phyloP scores from a whole-genome alignment of 2,329 filamentous ascomycete genomes.

The Colletotrichum sp. region DNA sequence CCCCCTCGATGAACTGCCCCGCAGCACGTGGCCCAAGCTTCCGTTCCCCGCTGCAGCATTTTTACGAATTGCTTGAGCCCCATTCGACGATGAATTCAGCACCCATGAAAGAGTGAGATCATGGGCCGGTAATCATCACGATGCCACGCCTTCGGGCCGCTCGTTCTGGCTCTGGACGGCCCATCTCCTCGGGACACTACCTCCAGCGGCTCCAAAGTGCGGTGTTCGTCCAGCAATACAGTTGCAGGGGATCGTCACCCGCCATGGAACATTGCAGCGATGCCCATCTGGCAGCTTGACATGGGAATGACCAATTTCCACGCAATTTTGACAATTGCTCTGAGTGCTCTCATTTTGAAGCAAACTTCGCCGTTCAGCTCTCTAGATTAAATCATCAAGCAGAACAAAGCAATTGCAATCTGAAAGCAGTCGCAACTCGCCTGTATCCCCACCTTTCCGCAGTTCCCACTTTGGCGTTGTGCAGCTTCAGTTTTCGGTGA shows the following conservation, averaged over 20 bases:
- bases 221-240: neutral
- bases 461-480: neutral
- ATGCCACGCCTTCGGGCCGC: neutral
- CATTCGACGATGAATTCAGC: neutral
- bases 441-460: too few species aligned
- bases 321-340: neutral
- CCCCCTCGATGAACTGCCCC: neutral
- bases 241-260: neutral
- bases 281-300: neutral
- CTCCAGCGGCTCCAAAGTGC: neutral
- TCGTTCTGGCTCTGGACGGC: neutral
- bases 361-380: too few species aligned
- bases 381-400: too few species aligned
- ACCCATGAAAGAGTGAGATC: constrained; percentile 10
- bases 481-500: neutral
- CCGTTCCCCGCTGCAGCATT: neutral
- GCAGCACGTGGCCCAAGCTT: constrained; percentile 10
- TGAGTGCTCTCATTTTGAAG: too few species aligned
- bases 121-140: constrained; percentile 9
- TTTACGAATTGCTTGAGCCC: neutral
- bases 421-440: neutral
- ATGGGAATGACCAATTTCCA: neutral
- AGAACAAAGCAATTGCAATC: too few species aligned
- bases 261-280: neutral
- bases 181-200: neutral